These are phyloP conservation scores for Suillus lakei DNA, from an alignment of 768 basidiomycete genomes.

Conservation along the genomic window DNA sequence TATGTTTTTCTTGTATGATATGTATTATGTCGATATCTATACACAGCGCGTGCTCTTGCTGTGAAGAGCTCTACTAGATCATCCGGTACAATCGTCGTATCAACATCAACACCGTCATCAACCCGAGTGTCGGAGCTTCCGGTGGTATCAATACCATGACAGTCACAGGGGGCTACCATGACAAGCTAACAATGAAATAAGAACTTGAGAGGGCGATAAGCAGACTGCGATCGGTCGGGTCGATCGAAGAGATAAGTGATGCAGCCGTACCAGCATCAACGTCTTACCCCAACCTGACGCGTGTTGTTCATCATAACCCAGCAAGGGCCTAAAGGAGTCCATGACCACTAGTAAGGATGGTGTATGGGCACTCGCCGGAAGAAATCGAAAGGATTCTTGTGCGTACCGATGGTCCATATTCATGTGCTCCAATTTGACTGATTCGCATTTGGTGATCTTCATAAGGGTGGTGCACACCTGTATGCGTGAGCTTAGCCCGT, in stretches of 20 bases:
- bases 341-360: background rate
- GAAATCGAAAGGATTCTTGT: slow-evolving; percentile 40
- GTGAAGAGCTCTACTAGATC: background rate
- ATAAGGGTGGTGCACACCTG: slow-evolving; percentile 45
- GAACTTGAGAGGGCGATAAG: no score
- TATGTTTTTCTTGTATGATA: background rate
- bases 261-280: no score
- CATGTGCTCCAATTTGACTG: background rate
- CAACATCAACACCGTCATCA: background rate
- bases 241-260: no score
- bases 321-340: background rate
- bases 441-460: slow-evolving; percentile 38
- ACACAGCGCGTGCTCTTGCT: background rate
- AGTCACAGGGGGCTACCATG: no score
- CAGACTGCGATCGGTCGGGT: no score
- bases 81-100: background rate
- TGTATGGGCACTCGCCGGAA: no score
- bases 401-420: slow-evolving; percentile 18
- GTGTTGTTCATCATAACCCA: background rate
- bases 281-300: no score
- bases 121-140: background rate
- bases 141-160: no score
- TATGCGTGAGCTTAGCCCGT: slow-evolving; percentile 41
- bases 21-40: background rate
- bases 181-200: no score